Percentiles rank a stretch among this genome's conserved stretches.
Evolutionary conservation across 306 rosid genomes (phyloP).

Genomic region (Benincasa hispida): DNA sequence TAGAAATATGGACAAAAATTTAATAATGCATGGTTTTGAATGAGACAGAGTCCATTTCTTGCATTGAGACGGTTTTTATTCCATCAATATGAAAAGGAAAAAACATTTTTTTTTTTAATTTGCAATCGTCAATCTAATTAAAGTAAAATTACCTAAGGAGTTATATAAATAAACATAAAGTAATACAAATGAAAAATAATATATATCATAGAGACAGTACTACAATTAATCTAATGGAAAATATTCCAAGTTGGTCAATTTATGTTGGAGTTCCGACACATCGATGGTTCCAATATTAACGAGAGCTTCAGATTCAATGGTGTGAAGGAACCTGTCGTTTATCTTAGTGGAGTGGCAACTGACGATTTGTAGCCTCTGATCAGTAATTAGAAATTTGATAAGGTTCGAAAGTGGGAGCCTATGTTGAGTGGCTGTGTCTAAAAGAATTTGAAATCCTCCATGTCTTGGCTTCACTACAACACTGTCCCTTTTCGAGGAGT

Average conservation of each 20-base stretch:
- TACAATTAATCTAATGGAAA: neutral
- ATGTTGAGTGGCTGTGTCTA: constrained; percentile 15
- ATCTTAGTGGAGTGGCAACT: constrained; percentile 22
- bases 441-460: constrained; percentile 24
- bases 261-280: neutral
- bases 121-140: neutral
- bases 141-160: neutral
- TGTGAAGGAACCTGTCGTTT: constrained; percentile 20
- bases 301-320: constrained; percentile 21
- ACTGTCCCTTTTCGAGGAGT: neutral
- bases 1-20: too few relatives aligned
- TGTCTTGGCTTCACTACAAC: neutral
- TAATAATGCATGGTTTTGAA: too few relatives aligned
- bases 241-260: neutral
- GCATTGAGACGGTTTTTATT: too few relatives aligned
- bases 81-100: too few relatives aligned
- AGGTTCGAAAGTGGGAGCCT: constrained; percentile 26
- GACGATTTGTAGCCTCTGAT: constrained; percentile 22
- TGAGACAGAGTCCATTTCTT: too few relatives aligned
- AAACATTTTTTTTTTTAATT: too few relatives aligned
- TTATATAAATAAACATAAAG: too few relatives aligned
- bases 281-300: neutral
- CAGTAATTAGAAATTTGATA: constrained; percentile 8
- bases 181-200: neutral
- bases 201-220: too few relatives aligned